Evolutionary conservation across 805 yeast genomes (phyloP), one percentile per base, ranked within the genome.

Genomic region (Ogataea nonfermentans): DNA sequence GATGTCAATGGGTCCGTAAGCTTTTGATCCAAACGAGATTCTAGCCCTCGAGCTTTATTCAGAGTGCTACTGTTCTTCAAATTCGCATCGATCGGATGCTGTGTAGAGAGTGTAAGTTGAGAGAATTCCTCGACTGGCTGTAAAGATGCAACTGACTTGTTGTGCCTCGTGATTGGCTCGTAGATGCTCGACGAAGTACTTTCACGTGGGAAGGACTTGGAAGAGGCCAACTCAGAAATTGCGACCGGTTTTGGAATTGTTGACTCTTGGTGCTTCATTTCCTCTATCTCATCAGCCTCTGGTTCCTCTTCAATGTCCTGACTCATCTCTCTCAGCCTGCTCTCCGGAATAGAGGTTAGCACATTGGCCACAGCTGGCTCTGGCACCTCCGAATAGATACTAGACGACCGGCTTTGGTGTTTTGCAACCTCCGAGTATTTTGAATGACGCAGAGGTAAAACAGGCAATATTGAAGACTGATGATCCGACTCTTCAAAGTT

Each of bases 111-210:
- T 6, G 22, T 19, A 19, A 19, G 22, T 8, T 19, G 22, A 19
- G 5, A 5, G 8, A 19, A 19, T 8, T 19, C 22, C 22, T 5
- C 15, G 34, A 37, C 14, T 27, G 24, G 22, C 32, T 15, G 32
- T 3, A 37, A 9, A 14, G 14, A 17, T 4, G 10, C 33, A 10
- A 17, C 28, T 9, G 22, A 19, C 8, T 19, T 19, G 22, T 19
- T 19, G 22, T 19, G 5, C 8, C 22, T 19, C 22, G 22, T 6
- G 22, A 19, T 15, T n/a, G 40, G 32, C 32, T 48, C 32, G 36
- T 50, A 49, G 7, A 47, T 35, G 40, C 56, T 48, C 17, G 55
- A 52, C 9, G 56, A 44, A 5, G 51, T 44, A 35, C 54, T 53
- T 10, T 34, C 40, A 25, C 44, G 35, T 15, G 31, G 23, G 6